Conservation (phyloP, 164 flowering plant genomes). For the Akebia trifoliata region DNA sequence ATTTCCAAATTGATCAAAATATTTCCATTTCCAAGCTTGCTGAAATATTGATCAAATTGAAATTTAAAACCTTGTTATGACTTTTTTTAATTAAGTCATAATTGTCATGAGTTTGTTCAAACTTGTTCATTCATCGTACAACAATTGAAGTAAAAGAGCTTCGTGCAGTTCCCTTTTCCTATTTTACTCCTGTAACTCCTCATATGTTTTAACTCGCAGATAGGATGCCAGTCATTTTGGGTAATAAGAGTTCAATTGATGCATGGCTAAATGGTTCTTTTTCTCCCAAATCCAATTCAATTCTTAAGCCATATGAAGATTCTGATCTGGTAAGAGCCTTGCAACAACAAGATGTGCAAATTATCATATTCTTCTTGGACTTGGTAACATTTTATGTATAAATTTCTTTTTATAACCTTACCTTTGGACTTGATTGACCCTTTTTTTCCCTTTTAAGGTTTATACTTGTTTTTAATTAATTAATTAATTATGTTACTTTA, state of each 20-base stretch:
- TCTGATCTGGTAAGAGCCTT: slow-evolving; percentile 54
- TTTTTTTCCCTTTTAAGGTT: neutral
- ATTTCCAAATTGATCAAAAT: no score
- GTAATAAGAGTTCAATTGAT: slow-evolving; percentile 53
- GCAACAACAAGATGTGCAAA: neutral
- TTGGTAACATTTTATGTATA: no score
- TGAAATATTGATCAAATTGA: no score
- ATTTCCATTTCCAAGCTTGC: no score
- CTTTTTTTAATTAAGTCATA: no score
- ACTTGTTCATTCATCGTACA: no score
- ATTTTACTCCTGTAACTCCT: no score
- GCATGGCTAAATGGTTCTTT: slow-evolving; percentile 62
- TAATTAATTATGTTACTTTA: neutral
- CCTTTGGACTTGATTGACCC: slow-evolving; percentile 4
- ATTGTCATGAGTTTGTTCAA: no score
- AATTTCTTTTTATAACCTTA: no score
- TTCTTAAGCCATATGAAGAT: slow-evolving; percentile 81
- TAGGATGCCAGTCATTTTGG: slow-evolving; percentile 94
- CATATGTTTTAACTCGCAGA: slow-evolving; percentile 42
- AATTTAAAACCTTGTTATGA: no score
- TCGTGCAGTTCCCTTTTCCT: no score
- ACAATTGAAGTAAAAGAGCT: no score
- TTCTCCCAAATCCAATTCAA: slow-evolving; percentile 37
- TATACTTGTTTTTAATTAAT: neutral
- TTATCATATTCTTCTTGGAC: neutral